phyloP scores from a whole-genome alignment of 768 basidiomycete genomes.

The Termitomyces sp. region DNA sequence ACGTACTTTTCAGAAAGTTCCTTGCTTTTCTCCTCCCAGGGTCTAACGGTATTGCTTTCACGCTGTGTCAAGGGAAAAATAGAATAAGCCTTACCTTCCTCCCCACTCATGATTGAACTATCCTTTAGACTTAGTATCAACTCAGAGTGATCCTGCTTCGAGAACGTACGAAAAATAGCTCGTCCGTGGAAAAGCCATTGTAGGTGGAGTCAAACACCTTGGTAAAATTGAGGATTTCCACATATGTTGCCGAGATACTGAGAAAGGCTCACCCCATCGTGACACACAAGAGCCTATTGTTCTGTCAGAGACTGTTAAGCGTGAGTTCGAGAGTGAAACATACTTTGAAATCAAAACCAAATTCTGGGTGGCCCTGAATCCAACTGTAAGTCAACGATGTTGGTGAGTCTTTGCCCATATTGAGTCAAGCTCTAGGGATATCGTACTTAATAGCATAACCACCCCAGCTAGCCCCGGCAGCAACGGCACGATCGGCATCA shows the following conservation, averaged over 20 bases:
- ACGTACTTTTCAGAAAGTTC: slow-evolving; percentile 54
- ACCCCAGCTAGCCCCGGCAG: slow-evolving; percentile 82
- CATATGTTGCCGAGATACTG: background rate
- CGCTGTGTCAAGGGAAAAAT: background rate
- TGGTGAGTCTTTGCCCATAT: background rate
- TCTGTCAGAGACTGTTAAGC: background rate
- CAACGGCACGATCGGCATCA: slow-evolving; percentile 65
- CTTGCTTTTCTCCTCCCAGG: slow-evolving; percentile 64
- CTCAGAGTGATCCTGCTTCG: background rate
- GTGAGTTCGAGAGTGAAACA: background rate
- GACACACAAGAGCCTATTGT: slow-evolving; percentile 69
- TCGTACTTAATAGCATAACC: slow-evolving; percentile 86
- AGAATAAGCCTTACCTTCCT: slow-evolving; percentile 38
- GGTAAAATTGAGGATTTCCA: background rate
- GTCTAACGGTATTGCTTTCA: slow-evolving; percentile 26
- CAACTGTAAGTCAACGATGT: slow-evolving; percentile 59
- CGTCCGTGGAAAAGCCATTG: slow-evolving; percentile 88
- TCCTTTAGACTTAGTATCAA: background rate
- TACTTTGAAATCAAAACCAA: slow-evolving; percentile 80
- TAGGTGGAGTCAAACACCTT: slow-evolving; percentile 78
- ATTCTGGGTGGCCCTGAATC: slow-evolving; percentile 94
- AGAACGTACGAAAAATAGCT: slow-evolving; percentile 77
- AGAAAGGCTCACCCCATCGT: slow-evolving; percentile 69
- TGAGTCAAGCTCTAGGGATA: background rate
- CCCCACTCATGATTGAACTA: slow-evolving; percentile 89